Base-by-base conservation (phyloP, 2,329 filamentous ascomycete genomes). In the Aquanectria penicillioides region DNA sequence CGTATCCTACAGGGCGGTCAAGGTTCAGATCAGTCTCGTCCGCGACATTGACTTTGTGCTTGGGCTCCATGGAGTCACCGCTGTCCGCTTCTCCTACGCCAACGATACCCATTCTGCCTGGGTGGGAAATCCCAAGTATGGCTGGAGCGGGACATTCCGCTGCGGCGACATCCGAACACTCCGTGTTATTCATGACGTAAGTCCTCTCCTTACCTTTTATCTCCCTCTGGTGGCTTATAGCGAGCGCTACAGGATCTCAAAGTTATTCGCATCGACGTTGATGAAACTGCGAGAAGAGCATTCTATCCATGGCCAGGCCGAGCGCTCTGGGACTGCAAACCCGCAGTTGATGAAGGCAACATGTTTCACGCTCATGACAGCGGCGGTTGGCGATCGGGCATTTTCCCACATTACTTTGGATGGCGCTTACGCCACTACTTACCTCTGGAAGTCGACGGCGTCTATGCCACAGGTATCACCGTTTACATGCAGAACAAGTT, bases 151-250 rank as follows among this genome's bases (percentile, higher is more conserved):
- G 11, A 46, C 41, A 13, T 46, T 46, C 6, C 28, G 41, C 7
- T 46, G 26, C 13, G 7, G n/a, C 6, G 17, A 33, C 8, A 33
- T 46, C 6, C 23, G 22, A 26, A 22, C 18, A 11, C 41, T 46
- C 23, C 41, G 41, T 20, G 23, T 46, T 10, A 46, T 29, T 23
- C 41, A 46, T 46, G 41, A 46, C n/a, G 41, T 46, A 9, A 46
- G 28, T 5, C n/a, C 23, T 11, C 3, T 2, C 11, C 3, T 7
- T 23, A 17, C 11, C 18, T 3, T 8, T 11, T 6, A 3, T 5
- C 3, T 3, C 4, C n/a, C 6, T n/a, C 12, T 5, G 13, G 20
- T 46, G 13, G 6, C 28, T 46, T 9, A 46, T n/a, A 2, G n/a
- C 12, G 11, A 2, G n/a, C 12, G 11, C 12, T 33, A n/a, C 33